Base-by-base conservation (phyloP, 805 yeast genomes). In the Zygotorulaspora florentina region DNA sequence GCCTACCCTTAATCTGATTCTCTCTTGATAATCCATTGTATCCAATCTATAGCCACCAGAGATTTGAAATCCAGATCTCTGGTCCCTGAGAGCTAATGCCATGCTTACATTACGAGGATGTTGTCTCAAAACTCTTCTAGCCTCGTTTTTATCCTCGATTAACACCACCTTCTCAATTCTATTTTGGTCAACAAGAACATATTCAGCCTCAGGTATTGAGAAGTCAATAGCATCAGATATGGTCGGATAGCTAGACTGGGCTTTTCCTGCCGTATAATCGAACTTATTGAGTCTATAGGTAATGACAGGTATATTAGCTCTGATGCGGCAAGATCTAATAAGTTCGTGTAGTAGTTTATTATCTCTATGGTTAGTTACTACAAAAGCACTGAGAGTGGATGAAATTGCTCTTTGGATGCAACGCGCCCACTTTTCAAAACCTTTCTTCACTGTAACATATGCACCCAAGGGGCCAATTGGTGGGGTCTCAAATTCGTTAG, bases 401-500 rank as follows among this genome's bases (percentile, higher is more conserved):
- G 72, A 72, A 26, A 88, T 60, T 1, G 71, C 58, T 0, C 77
- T 63, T 55, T 87, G 95, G 6, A 90, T 59, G 3, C 84, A 63
- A 18, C 74, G 75, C 4, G 74, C 66, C 88, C 88, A 90, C 35
- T 57, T 52, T 16, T 71, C 65, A 54, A 65, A 77, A 8, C 74
- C 80, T 1, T 67, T 61, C 56, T 79, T 84, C 11, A 91, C 68
- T 3, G 76, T 70, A 2, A 88, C 70, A 48, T 68, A 67, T 3
- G 71, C 53, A 1, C 96, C 96, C 2, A 91, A 51, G 0, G 99
- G 99, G 0, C 98, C 98, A 13, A 83, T 63, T 0, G 96, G 95
- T 29, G 57, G 58, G 2, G 62, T 55, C 13, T 71, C 72, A 72
- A 77, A 81, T 12, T 64, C 55, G 0, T 53, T 39, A 11, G 68